A percentile compares a stretch with the other conserved stretches of the same genome.
phyloP scores from a whole-genome alignment of 495 filamentous ascomycete species.

The Cudoniella acicularis region DNA sequence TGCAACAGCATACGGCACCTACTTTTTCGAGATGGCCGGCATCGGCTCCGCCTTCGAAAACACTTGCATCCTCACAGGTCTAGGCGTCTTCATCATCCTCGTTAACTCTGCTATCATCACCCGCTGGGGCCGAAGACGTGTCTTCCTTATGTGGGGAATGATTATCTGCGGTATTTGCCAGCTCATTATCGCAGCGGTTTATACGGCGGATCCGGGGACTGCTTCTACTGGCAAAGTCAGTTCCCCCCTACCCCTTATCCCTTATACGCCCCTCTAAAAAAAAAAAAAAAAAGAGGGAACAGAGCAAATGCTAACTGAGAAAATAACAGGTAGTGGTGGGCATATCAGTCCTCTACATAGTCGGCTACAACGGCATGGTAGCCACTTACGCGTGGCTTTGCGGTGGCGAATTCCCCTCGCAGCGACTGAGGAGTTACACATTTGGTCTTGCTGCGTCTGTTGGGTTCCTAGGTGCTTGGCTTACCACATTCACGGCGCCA shows the following conservation, averaged over 20 bases:
- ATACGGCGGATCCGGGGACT: slow-evolving; percentile 44
- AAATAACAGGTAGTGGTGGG: slow-evolving; percentile 50
- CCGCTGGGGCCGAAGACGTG: slow-evolving; percentile 47
- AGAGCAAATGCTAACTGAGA: too few relatives aligned
- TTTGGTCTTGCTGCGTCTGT: slow-evolving; percentile 52
- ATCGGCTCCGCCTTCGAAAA: slow-evolving; percentile 57
- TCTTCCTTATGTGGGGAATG: slow-evolving; percentile 50
- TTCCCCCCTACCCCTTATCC: not conserved
- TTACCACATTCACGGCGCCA: slow-evolving; percentile 55
- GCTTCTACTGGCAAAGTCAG: slow-evolving; percentile 40
- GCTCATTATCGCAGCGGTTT: slow-evolving; percentile 51
- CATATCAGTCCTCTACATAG: slow-evolving; percentile 53
- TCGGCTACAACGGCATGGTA: slow-evolving; percentile 52
- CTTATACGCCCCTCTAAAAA: too few relatives aligned
- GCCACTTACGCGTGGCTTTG: slow-evolving; percentile 59
- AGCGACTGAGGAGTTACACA: slow-evolving; percentile 52
- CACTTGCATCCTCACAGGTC: slow-evolving; percentile 50
- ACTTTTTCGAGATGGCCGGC: slow-evolving; percentile 63
- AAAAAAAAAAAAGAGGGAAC: too few relatives aligned
- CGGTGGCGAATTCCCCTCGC: slow-evolving; percentile 54
- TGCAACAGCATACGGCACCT: slow-evolving; percentile 52
- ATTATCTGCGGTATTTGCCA: slow-evolving; percentile 49
- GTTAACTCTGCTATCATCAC: slow-evolving; percentile 52
- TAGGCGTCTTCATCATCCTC: slow-evolving; percentile 54
- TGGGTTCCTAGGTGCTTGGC: slow-evolving; percentile 52